These are phyloP conservation scores for Lanzia echinophila DNA, from an alignment of 2,329 filamentous ascomycete genomes.

Conservation along the genomic window DNA sequence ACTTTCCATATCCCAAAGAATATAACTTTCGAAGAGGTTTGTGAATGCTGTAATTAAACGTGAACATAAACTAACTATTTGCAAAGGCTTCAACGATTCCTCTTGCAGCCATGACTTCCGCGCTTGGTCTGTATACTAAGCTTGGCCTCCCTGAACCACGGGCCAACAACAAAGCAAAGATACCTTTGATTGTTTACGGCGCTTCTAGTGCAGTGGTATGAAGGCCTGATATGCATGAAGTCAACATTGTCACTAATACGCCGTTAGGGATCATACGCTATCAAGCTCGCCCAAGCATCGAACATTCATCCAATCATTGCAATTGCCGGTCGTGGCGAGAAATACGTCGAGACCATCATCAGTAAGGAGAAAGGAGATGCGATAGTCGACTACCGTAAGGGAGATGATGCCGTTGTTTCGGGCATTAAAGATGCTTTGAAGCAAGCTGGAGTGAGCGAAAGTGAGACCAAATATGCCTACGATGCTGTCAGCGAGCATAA, in stretches of 20 bases:
- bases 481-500: slow-evolving; percentile 26
- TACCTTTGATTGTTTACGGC: slow-evolving; percentile 26
- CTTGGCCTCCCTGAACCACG: slow-evolving; percentile 36
- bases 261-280: slow-evolving; percentile 43
- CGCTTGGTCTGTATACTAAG: slow-evolving; percentile 33
- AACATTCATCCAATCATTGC: slow-evolving; percentile 54
- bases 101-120: slow-evolving; percentile 39
- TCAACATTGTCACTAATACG: slow-evolving; percentile 4
- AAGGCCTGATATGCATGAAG: background rate
- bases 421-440: slow-evolving; percentile 26
- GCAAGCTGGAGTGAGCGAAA: slow-evolving; percentile 18
- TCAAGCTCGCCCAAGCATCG: slow-evolving; percentile 42
- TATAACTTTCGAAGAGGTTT: slow-evolving; percentile 27
- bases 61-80: slow-evolving; percentile 25
- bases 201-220: slow-evolving; percentile 25
- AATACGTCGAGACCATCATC: slow-evolving; percentile 43
- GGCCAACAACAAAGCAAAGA: slow-evolving; percentile 19
- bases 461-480: slow-evolving; percentile 24
- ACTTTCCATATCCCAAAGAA: slow-evolving; percentile 40
- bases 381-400: slow-evolving; percentile 50
- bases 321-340: slow-evolving; percentile 43
- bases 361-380: slow-evolving; percentile 44
- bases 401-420: slow-evolving; percentile 36
- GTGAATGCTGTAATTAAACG: slow-evolving; percentile 32
- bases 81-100: slow-evolving; percentile 42